phyloP scores from a whole-genome alignment of 2,329 filamentous ascomycete species.

The Colletotrichum sp. region DNA sequence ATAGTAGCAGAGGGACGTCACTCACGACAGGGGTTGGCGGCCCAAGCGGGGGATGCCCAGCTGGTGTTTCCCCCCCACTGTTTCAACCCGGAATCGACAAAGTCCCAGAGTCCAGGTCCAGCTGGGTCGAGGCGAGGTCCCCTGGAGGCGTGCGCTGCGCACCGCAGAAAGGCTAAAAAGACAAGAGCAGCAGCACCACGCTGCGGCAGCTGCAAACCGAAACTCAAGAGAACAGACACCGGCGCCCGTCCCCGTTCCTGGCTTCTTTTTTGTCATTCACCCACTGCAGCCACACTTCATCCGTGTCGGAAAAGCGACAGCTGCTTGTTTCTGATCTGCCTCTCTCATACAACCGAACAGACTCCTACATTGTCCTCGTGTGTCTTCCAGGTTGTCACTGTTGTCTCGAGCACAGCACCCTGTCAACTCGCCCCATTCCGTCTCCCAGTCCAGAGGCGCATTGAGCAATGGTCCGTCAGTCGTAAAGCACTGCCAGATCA shows the following conservation, averaged over 20 bases:
- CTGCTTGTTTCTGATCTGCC: background rate
- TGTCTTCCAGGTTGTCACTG: background rate
- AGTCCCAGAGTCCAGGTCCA: background rate
- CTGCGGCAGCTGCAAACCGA: constrained; percentile 6
- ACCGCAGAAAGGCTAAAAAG: background rate
- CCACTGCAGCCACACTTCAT: background rate
- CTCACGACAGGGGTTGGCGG: background rate
- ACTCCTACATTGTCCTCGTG: background rate
- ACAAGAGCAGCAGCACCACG: background rate
- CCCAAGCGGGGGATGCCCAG: constrained; percentile 1
- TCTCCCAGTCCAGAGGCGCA: background rate
- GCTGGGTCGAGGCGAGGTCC: background rate
- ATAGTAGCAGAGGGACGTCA: background rate
- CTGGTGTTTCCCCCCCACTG: background rate
- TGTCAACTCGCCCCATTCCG: background rate
- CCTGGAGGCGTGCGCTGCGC: background rate
- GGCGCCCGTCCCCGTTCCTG: background rate
- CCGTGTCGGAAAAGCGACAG: background rate
- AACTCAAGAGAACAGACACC: constrained; percentile 17
- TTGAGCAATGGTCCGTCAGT: constrained; percentile 2
- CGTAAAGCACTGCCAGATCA: background rate
- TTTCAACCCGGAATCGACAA: constrained; percentile 3
- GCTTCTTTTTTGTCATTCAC: background rate
- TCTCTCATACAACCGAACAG: background rate
- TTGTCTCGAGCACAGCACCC: background rate